phyloP scores from a whole-genome alignment of 257 asterid species.

The Solanum corneliomulleri region DNA sequence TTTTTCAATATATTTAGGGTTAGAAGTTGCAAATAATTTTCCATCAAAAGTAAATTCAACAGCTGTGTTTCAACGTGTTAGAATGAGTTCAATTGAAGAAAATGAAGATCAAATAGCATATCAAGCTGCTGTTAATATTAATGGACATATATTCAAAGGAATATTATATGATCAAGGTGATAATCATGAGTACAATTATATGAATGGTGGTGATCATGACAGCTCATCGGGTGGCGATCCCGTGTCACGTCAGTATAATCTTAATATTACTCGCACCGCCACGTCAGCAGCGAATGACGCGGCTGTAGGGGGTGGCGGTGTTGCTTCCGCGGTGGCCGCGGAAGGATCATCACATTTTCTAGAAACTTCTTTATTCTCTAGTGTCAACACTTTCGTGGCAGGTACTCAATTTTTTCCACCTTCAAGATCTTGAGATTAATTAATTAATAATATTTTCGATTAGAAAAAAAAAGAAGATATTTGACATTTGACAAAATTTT shows the following conservation, averaged over 20 bases:
- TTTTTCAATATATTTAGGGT: slow-evolving; percentile 23
- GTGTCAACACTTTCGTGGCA: slow-evolving; percentile 50
- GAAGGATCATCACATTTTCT: slow-evolving; percentile 20
- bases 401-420: slow-evolving; percentile 98
- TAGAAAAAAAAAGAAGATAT: background rate
- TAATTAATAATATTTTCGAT: background rate
- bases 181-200: slow-evolving; percentile 23
- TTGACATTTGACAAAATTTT: background rate
- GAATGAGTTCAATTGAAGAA: slow-evolving; percentile 66
- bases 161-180: slow-evolving; percentile 85
- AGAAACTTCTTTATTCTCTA: slow-evolving; percentile 42
- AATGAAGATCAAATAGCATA: slow-evolving; percentile 69
- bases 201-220: slow-evolving; percentile 16
- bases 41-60: slow-evolving; percentile 69
- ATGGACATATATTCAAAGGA: slow-evolving; percentile 91
- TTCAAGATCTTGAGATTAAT: slow-evolving; percentile 41
- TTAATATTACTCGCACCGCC: slow-evolving; percentile 16
- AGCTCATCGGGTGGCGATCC: slow-evolving; percentile 69
- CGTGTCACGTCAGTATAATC: slow-evolving; percentile 19
- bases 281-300: background rate
- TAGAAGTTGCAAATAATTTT: slow-evolving; percentile 66
- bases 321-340: background rate
- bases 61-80: slow-evolving; percentile 75
- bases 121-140: slow-evolving; percentile 77
- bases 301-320: background rate